phyloP scores from a whole-genome alignment of 176 grass and related monocot species.

The Alopecurus myosuroides region DNA sequence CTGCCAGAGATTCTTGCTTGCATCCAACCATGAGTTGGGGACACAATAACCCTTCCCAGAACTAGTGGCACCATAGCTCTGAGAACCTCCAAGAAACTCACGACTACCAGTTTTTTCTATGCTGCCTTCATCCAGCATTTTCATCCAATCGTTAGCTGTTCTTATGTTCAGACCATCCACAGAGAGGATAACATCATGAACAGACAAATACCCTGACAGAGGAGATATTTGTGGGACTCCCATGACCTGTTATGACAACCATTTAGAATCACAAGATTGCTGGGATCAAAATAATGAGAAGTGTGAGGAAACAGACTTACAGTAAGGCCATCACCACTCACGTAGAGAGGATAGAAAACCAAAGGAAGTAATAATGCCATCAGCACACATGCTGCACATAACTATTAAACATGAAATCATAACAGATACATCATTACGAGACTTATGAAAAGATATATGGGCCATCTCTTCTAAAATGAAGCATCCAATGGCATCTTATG shows the following conservation, averaged over 20 bases:
- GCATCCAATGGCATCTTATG: neutral
- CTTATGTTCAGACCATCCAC: slow-evolving; percentile 71
- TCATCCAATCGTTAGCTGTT: slow-evolving; percentile 61
- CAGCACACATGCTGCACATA: slow-evolving; percentile 73
- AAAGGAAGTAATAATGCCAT: slow-evolving; percentile 59
- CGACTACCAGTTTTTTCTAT: slow-evolving; percentile 20
- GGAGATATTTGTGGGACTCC: slow-evolving; percentile 54
- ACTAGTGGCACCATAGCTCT: slow-evolving; percentile 28
- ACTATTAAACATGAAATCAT: slow-evolving; percentile 53
- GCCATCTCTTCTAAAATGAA: neutral
- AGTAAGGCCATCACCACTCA: slow-evolving; percentile 64
- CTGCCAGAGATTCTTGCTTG: slow-evolving; percentile 50
- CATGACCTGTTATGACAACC: slow-evolving; percentile 54
- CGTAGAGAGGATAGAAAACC: slow-evolving; percentile 62
- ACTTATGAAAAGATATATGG: neutral
- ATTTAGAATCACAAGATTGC: slow-evolving; percentile 18
- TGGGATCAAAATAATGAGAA: slow-evolving; percentile 19
- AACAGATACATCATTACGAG: slow-evolving; percentile 18
- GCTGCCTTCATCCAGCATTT: slow-evolving; percentile 42
- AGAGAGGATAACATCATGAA: slow-evolving; percentile 71
- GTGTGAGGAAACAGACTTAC: slow-evolving; percentile 47
- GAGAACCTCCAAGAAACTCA: slow-evolving; percentile 27
- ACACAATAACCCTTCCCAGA: slow-evolving; percentile 78
- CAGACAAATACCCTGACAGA: slow-evolving; percentile 59
- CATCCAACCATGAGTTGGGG: slow-evolving; percentile 69